Evolutionary conservation across 768 basidiomycete genomes (phyloP).

Genomic region (Trametes elegans): DNA sequence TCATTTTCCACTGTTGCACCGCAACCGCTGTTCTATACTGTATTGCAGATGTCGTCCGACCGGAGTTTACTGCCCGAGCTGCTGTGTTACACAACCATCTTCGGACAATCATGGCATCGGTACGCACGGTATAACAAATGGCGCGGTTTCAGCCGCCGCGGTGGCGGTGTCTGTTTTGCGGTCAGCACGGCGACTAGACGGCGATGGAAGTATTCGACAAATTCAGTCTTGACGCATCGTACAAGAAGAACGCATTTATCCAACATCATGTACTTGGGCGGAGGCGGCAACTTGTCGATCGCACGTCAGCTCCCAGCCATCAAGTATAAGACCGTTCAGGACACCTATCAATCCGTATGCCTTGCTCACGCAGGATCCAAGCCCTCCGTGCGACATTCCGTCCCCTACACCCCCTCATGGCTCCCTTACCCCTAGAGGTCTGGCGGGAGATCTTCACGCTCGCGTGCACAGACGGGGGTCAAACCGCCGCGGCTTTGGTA

Average conservation of each 20-base stretch:
- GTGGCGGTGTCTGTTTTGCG: constrained; percentile 1
- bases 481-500: constrained; percentile 8
- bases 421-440: constrained; percentile 9
- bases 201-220: neutral
- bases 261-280: neutral
- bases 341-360: no score
- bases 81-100: constrained; percentile 1
- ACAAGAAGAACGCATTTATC: neutral
- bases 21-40: no score
- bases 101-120: neutral
- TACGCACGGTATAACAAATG: neutral
- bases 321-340: neutral
- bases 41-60: neutral
- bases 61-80: neutral
- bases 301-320: no score
- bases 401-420: neutral
- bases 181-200: constrained; percentile 4
- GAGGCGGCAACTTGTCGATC: neutral
- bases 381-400: neutral
- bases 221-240: neutral
- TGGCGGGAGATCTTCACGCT: constrained; percentile 12
- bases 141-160: neutral
- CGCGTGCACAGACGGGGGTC: constrained; percentile 15
- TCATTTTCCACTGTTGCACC: neutral
- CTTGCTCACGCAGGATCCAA: neutral